Percentiles rank a stretch among this genome's conserved stretches.
phyloP scores from a whole-genome alignment of 148 eudicot species.

The Fagopyrum esculentum region DNA sequence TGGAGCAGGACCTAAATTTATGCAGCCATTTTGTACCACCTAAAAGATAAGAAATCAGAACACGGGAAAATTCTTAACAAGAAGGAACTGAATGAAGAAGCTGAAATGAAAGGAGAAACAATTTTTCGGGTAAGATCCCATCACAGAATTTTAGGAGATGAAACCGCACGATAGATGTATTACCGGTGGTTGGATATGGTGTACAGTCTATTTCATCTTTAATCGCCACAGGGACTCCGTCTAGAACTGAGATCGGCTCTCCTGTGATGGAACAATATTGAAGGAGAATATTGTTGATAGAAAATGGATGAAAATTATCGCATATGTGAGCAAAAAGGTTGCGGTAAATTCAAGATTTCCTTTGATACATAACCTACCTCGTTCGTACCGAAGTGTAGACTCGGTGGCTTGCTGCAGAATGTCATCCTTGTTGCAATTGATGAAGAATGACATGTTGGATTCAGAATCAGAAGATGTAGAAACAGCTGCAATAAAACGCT shows the following conservation, averaged over 20 bases:
- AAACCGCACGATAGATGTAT: background rate
- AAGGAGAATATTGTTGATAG: background rate
- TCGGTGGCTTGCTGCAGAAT: constrained; percentile 72
- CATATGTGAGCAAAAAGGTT: background rate
- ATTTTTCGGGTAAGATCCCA: too few relatives aligned
- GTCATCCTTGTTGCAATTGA: constrained; percentile 42
- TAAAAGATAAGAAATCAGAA: constrained; percentile 18
- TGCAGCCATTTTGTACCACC: constrained; percentile 99
- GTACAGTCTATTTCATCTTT: constrained; percentile 95
- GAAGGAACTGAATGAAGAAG: background rate
- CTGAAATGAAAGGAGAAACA: too few relatives aligned
- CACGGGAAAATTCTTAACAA: background rate
- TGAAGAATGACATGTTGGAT: constrained; percentile 80
- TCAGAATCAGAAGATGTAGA: constrained; percentile 35
- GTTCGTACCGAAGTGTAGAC: constrained; percentile 64
- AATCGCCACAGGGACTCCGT: constrained; percentile 87
- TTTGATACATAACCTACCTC: constrained; percentile 31
- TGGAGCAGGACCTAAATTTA: constrained; percentile 50
- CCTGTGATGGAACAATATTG: constrained; percentile 31
- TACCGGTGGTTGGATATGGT: constrained; percentile 97
- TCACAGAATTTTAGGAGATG: background rate
- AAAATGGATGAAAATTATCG: background rate
- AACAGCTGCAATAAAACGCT: constrained; percentile 49
- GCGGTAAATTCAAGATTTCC: background rate
- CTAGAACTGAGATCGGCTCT: constrained; percentile 73